phyloP scores from a whole-genome alignment of 2,329 filamentous ascomycete genomes.

The Colletotrichum lini region DNA sequence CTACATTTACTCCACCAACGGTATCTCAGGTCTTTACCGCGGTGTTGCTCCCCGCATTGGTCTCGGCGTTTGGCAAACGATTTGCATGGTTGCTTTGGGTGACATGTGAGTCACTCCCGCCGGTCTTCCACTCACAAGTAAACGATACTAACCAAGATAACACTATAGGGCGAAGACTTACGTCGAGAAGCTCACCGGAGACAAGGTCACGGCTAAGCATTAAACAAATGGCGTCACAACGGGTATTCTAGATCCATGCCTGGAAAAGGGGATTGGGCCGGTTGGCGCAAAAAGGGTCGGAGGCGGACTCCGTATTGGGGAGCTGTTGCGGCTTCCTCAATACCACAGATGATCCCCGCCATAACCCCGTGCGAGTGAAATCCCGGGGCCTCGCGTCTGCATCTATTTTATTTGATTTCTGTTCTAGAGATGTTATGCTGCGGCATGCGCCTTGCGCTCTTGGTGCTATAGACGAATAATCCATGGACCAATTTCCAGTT shows the following conservation, averaged over 20 bases:
- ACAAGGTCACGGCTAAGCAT: constrained; percentile 77
- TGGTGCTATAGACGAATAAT: constrained; percentile 33
- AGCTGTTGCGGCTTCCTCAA: constrained; percentile 14
- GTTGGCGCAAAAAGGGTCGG: constrained; percentile 14
- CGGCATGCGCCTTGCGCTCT: constrained; percentile 15
- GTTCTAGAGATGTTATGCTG: constrained; percentile 27
- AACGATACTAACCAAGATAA: constrained; percentile 46
- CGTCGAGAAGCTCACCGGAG: constrained; percentile 76
- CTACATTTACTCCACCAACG: constrained; percentile 94
- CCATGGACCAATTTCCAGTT: background rate
- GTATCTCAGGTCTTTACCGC: constrained; percentile 92
- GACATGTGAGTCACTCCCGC: constrained; percentile 81
- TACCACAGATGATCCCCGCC: constrained; percentile 16
- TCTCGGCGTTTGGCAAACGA: constrained; percentile 97
- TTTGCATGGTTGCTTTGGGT: constrained; percentile 99
- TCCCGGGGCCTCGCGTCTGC: constrained; percentile 35
- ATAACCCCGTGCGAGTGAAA: constrained; percentile 37
- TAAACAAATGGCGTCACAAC: constrained; percentile 62
- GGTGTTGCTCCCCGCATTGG: constrained; percentile 95
- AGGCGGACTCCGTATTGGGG: constrained; percentile 27
- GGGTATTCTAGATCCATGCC: constrained; percentile 42
- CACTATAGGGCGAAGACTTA: constrained; percentile 74
- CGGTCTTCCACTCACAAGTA: background rate
- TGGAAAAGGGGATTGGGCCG: constrained; percentile 34
- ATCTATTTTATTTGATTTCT: constrained; percentile 32